These are phyloP conservation scores for Vaccinium vitisidaea DNA, from an alignment of 148 eudicot species.

Conservation along the genomic window DNA sequence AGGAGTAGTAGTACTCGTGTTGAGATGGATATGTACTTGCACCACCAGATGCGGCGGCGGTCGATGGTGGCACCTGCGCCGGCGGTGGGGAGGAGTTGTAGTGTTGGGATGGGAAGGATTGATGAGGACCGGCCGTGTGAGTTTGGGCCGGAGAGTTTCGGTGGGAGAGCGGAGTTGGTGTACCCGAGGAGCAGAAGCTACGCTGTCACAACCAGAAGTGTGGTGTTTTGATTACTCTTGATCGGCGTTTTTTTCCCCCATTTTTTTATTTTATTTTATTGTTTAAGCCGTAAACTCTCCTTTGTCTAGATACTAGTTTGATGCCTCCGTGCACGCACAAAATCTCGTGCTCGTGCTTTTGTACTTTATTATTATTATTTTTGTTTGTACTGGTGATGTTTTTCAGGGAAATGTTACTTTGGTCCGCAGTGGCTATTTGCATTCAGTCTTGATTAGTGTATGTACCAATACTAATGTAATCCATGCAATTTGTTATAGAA, in stretches of 20 bases:
- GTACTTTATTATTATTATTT: no score
- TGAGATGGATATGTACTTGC: constrained; percentile 19
- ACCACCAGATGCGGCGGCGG: not conserved
- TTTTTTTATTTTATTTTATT: not conserved
- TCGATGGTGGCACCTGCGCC: not conserved
- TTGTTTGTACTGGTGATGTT: no score
- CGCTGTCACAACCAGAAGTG: constrained; percentile 19
- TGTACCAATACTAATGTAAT: no score
- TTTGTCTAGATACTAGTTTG: no score
- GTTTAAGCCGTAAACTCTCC: no score
- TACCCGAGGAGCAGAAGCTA: constrained; percentile 35
- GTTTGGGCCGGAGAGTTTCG: constrained; percentile 10
- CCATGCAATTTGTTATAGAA: no score
- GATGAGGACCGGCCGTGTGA: constrained; percentile 58
- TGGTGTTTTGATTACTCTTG: not conserved
- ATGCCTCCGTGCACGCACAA: no score
- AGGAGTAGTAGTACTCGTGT: constrained; percentile 2
- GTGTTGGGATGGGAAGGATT: constrained; percentile 74
- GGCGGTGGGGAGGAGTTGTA: constrained; percentile 39
- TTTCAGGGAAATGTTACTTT: no score
- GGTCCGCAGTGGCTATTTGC: no score
- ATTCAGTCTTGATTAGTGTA: no score
- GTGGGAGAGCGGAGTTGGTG: not conserved
- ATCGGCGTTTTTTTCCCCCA: no score
- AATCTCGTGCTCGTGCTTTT: no score